Evolutionary conservation across 768 basidiomycete genomes (phyloP), one percentile per base, ranked within the genome.

Genomic region (Lactarius quietus): DNA sequence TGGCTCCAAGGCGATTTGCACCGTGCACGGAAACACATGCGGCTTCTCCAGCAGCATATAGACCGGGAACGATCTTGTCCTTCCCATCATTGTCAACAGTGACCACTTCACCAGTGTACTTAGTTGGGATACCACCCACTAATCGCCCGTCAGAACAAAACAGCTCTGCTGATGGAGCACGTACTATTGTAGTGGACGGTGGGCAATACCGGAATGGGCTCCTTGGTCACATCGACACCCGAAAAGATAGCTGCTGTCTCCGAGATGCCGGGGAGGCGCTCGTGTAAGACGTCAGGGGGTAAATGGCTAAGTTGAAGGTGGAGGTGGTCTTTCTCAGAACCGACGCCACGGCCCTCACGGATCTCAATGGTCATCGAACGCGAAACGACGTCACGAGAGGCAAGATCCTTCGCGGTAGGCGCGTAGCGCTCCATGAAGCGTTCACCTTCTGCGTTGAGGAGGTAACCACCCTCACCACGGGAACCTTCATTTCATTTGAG

Each of bases 361-460:
- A 99, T 92, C 77, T 99, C 97, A 71, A 98, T 83, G 54, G 97
- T 99, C 96, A 98, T 99, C 59, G 93, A 95, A 72, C 97, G 94
- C 57, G 97, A 98, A 38, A 99, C 97, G 74, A 99, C 97, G 74
- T 99, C 97, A 74, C 97, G 95, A 54, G 97, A 99, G 48, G 97
- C 97, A 70, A 99, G 86, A 83, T 99, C 97, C 83, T 98, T 98
- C 68, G 97, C 97, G 52, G 96, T 98, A 12, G 97, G 97, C 0
- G 97, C 97, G 76, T 98, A 98, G 76, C 96, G 93, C 78, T 98
- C 96, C 97, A 99, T 99, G 83, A 99, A 99, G 65, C 97, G 91
- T 78, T 99, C 97, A 75, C 97, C 97, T 82, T 98, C 90, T 10
- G 94, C 92, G 81, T 99, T 98, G 74, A 99, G 81, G 69, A 99